Evolutionary conservation across 495 filamentous ascomycete genomes (phyloP), one percentile per base, ranked within the genome.

Genomic region (Apiosordaria backusii): DNA sequence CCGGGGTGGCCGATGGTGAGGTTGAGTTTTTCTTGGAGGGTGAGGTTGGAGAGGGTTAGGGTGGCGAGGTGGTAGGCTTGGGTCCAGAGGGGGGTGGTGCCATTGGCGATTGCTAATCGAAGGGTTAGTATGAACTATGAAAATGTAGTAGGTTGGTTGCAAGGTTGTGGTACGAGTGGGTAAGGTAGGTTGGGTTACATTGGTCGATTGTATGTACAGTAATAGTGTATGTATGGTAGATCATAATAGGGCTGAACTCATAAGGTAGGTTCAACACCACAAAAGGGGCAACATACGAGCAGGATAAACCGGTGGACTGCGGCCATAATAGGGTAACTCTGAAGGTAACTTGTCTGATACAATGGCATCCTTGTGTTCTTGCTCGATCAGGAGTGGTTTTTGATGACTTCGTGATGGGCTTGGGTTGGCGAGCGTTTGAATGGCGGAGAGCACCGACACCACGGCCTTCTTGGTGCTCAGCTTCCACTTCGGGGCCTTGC

Each of bases 241-340:
- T 45, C 35, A 45, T 45, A 9, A 60, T 18, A 45, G 50, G 18
- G 52, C 58, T 58, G 45, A 50, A 35, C 15, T 55, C 57, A 22
- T 23, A 63, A 25, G 24, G 16, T 24, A 35, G 52, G 45, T 4
- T 10, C 1, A 27, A 45, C 25, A 24, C n/a, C n/a, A n/a, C n/a
- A n/a, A n/a, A n/a, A n/a, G n/a, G n/a, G n/a, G 24, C 66, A 21
- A 70, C 75, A 67, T 70, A 78, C 79, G 85, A 0, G 82, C 81
- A 4, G 85, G 86, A 67, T 85, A 86, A 16, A 87, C 79, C 1
- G 82, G 77, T 0, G 82, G 80, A 40, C 75, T 77, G 19, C 63
- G 75, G 58, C 75, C 75, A 59, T 77, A 77, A 35, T 67, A 75
- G 1, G 75, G 72, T 4, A 75, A 50, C 27, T 77, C 73, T 3